Base-by-base conservation (phyloP, 305 asterid species). In the Rubia tinctorum region DNA sequence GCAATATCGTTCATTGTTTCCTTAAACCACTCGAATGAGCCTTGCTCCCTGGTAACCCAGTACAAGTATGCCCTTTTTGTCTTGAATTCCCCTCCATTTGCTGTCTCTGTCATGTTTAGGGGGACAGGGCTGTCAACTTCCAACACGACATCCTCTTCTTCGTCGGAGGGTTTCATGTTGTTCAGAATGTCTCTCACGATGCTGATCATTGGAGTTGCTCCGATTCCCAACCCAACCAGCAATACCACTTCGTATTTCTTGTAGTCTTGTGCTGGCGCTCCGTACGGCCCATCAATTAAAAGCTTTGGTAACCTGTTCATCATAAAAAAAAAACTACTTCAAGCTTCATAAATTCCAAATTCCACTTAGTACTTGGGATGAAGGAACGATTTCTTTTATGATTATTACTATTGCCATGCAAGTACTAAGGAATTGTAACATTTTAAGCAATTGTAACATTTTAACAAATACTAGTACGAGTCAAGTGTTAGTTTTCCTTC, bases 161-260 rank as follows among this genome's bases (percentile, higher is more conserved):
- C 6, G 8, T 51, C 10, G 9, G 22, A 17, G 58, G 58, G 9
- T 51, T 51, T 51, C 7, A 51, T 51, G 10, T 53, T 53, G 59
- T 53, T 53, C 9, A 53, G 7, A 18, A 53, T 53, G 59, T 53
- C 59, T 53, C n/a, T 53, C 23, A 53, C 59, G 10, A 53, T 53
- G 59, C 59, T 53, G 22, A 53, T 53, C 59, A 53, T 53, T 22
- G 59, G 59, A 53, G 59, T 53, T 53, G 59, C 59, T 53, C 59
- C 59, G 59, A 53, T 53, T 6, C 59, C 59, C 9, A 53, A 53
- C 22, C 59, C 59, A 8, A 53, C 59, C n/a, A 53, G 59, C 22
- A 53, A 18, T n/a, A 53, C 59, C 22, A 53, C 59, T 9, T 53
- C 59, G 23, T 53, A 53, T 53, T 53, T 53, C 59, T 53, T 53